Evolutionary conservation across 2,329 filamentous ascomycete species (phyloP), one percentile per base, ranked within the genome.

Genomic region (Penicillium decumbens): DNA sequence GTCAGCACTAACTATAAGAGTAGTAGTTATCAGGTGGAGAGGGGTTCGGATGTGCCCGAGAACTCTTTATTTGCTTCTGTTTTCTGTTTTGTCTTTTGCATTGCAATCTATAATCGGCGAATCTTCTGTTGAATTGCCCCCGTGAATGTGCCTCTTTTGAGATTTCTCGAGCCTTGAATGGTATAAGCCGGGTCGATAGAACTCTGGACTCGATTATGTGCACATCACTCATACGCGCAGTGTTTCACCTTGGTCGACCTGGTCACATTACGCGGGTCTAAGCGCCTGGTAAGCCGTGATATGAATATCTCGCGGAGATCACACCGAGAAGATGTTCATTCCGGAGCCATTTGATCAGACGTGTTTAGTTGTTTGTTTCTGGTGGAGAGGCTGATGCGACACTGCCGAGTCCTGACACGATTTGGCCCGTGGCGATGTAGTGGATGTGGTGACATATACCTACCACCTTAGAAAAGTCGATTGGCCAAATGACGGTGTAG

Each of bases 21-120:
- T 18, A 10, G 44, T 27, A 32, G 24, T 53, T 44, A 47, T 50
- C 43, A 42, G 18, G 47, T 50, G 47, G 43, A 23, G 20, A 23
- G 20, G 51, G 51, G 12, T 3, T 44, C 30, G 35, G 41, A 25
- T 41, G 45, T 27, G 6, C n/a, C 38, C 38, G 43, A 42, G 25
- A 15, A n/a, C 40, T 30, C 23, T 24, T 23, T 25, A 37, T 47
- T 20, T 6, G 32, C 3, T 20, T 6, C 6, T 2, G 18, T 15
- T 15, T 28, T 28, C 27, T 28, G 27, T 9, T 28, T 27, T 28
- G 8, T 28, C 9, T 10, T 28, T 28, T 28, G 15, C 15, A 18
- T 18, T 18, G 15, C 15, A 18, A 18, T 18, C 15, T 18, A 18
- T 18, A 18, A 18, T 18, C 15, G 15, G 15, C 15, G 15, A 18